These are phyloP conservation scores for Exobasidium rhododendri DNA, from an alignment of 1,284 basidiomycete species.

Conservation along the genomic window DNA sequence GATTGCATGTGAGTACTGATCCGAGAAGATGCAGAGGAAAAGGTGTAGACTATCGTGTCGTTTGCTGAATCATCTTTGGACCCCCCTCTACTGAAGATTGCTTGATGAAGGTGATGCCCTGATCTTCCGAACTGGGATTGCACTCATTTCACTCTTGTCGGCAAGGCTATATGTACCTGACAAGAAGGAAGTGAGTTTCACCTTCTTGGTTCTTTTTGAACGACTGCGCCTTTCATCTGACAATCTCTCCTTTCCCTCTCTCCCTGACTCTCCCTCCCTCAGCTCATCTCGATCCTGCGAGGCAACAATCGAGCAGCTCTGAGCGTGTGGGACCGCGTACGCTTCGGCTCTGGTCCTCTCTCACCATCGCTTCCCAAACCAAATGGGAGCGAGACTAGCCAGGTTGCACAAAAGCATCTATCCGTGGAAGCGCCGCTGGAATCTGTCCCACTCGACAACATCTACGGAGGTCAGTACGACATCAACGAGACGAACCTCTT, in stretches of 20 bases:
- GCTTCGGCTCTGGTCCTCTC: conserved; percentile 1
- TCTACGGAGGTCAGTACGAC: conserved; percentile 48
- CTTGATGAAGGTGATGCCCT: conserved; percentile 41
- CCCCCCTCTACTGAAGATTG: conserved; percentile 21
- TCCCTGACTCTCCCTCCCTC: conserved; percentile 2
- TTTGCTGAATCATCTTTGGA: background rate
- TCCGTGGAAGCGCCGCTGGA: conserved; percentile 5
- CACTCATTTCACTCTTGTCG: conserved; percentile 40
- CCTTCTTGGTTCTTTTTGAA: background rate
- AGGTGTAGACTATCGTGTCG: background rate
- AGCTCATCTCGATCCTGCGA: conserved; percentile 29
- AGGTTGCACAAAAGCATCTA: background rate
- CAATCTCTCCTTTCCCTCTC: background rate
- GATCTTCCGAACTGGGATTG: conserved; percentile 43
- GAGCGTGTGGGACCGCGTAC: conserved; percentile 29
- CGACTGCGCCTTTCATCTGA: background rate
- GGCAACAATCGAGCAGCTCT: conserved; percentile 42
- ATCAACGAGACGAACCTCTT: conserved; percentile 42
- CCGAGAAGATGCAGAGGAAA: no score
- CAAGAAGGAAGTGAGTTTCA: conserved; percentile 17
- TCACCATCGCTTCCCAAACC: conserved; percentile 21
- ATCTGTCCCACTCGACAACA: conserved; percentile 31
- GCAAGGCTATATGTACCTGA: conserved; percentile 45
- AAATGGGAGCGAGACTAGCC: background rate
- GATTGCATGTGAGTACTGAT: conserved; percentile 32